A percentile compares a stretch with the other conserved stretches of the same genome.
phyloP scores from a whole-genome alignment of 331 rosid species.

The Ulmus americana region DNA sequence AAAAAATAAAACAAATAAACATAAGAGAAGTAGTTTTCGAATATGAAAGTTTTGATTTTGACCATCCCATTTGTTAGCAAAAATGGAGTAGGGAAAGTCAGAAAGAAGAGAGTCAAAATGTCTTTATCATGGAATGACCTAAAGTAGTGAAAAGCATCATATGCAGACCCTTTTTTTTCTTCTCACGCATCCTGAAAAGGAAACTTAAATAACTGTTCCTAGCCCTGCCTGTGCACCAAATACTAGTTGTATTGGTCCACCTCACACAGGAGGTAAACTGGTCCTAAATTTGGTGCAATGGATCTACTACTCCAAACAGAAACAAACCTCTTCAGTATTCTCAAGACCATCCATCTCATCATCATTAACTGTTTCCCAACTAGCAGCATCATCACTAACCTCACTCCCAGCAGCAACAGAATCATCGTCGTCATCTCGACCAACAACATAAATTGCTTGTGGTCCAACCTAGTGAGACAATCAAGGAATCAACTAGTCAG shows the following conservation, averaged over 20 bases:
- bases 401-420: conserved; percentile 88
- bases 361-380: conserved; percentile 95
- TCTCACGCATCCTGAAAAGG: no score
- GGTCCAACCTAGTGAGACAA: conserved; percentile 76
- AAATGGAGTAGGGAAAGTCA: background rate
- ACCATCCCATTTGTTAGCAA: background rate
- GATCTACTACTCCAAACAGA: conserved; percentile 22
- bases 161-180: no score
- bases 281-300: conserved; percentile 14
- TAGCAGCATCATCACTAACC: conserved; percentile 76
- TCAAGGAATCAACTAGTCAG: conserved; percentile 20
- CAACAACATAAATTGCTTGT: conserved; percentile 97
- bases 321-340: conserved; percentile 60
- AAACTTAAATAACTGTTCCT: no score
- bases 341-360: conserved; percentile 56
- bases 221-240: background rate
- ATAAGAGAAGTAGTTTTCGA: conserved; percentile 7
- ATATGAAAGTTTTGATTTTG: conserved; percentile 2
- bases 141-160: no score
- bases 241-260: conserved; percentile 19
- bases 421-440: conserved; percentile 91
- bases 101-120: background rate
- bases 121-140: background rate
- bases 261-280: conserved; percentile 17
- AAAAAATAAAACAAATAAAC: background rate